These are phyloP conservation scores for Aspergillus tanneri DNA, from an alignment of 2,329 filamentous ascomycete genomes.

Conservation along the genomic window DNA sequence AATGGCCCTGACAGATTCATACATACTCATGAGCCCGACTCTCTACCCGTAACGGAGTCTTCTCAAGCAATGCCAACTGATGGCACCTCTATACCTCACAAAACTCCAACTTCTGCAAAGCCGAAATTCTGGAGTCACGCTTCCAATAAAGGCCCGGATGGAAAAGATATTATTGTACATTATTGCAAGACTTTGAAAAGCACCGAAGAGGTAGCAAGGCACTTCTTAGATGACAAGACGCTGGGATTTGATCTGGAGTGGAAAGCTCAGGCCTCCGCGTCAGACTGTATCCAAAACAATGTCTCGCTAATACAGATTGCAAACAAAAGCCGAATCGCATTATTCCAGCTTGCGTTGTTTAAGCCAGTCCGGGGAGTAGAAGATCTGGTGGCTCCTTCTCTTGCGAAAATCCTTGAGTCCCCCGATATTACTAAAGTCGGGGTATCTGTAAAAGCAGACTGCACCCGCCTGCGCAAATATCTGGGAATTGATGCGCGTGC, in stretches of 20 bases:
- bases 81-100: not conserved
- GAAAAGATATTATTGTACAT: conserved; percentile 64
- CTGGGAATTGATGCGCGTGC: conserved; percentile 65
- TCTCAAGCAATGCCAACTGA: not conserved
- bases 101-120: not conserved
- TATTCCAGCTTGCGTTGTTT: conserved; percentile 77
- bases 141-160: conserved; percentile 48
- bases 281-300: conserved; percentile 60
- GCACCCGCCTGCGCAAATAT: conserved; percentile 65
- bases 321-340: conserved; percentile 69
- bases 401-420: conserved; percentile 72
- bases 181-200: conserved; percentile 70
- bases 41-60: not conserved
- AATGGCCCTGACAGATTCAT: not conserved
- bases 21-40: not conserved
- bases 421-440: conserved; percentile 70
- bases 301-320: conserved; percentile 83
- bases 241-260: conserved; percentile 93
- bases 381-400: conserved; percentile 67
- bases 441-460: conserved; percentile 71
- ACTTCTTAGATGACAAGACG: conserved; percentile 68
- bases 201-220: conserved; percentile 64
- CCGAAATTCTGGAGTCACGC: conserved; percentile 35
- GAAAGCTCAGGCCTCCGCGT: conserved; percentile 55
- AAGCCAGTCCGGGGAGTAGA: conserved; percentile 39